A percentile compares a stretch with the other conserved stretches of the same genome.
These are phyloP conservation scores for Ramaria sp. DNA, from an alignment of 768 basidiomycete genomes.

Conservation along the genomic window DNA sequence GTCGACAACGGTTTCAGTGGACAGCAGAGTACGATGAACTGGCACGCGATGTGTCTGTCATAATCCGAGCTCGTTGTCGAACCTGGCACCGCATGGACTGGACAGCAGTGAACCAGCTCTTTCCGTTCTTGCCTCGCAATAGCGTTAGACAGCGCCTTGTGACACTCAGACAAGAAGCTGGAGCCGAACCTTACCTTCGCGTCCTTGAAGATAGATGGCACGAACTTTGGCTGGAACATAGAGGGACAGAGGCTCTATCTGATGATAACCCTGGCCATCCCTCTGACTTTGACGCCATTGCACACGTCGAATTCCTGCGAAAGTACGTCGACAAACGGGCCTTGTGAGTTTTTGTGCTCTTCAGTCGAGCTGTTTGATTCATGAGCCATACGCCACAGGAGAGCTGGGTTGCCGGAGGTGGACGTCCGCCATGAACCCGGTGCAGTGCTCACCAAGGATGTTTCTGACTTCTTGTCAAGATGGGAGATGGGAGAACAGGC, in stretches of 20 bases:
- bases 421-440: background rate
- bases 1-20: constrained; percentile 70
- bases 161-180: constrained; percentile 42
- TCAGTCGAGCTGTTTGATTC: background rate
- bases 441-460: background rate
- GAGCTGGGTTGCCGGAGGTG: background rate
- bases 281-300: constrained; percentile 67
- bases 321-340: constrained; percentile 77
- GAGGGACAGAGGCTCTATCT: constrained; percentile 54
- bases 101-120: constrained; percentile 66
- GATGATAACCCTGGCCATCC: constrained; percentile 61
- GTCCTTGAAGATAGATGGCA: constrained; percentile 78
- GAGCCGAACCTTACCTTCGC: constrained; percentile 64
- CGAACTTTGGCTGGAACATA: constrained; percentile 61
- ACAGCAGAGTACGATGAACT: constrained; percentile 82
- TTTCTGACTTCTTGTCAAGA: constrained; percentile 11
- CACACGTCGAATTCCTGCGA: constrained; percentile 76
- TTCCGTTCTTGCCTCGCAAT: constrained; percentile 64
- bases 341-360: constrained; percentile 44
- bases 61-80: constrained; percentile 73
- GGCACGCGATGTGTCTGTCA: constrained; percentile 71
- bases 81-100: constrained; percentile 51
- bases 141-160: constrained; percentile 60
- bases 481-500: constrained; percentile 44
- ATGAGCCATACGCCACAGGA: background rate